phyloP scores from a whole-genome alignment of 2,329 filamentous ascomycete genomes.

The Diplodia scrobiculata region DNA sequence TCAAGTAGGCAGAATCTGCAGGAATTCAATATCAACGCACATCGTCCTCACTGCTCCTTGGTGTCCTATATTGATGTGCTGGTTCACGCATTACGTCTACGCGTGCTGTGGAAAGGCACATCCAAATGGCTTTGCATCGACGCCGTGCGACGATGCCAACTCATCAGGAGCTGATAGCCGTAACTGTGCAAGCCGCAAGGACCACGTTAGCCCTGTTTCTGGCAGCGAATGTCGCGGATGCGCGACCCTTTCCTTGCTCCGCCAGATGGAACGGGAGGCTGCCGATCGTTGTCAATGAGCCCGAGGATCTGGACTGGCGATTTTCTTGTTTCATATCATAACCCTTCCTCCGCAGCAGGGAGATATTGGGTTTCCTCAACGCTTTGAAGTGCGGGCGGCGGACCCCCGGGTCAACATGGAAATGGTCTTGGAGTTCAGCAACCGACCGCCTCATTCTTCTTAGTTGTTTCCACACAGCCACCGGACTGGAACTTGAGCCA shows the following conservation, averaged over 20 bases:
- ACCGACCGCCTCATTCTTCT: no score
- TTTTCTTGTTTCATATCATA: no score
- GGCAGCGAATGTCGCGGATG: conserved; percentile 13
- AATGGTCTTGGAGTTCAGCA: no score
- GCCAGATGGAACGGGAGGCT: conserved; percentile 7
- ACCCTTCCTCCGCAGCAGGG: no score
- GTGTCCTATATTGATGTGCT: conserved; percentile 11
- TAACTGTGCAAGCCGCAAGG: conserved; percentile 10
- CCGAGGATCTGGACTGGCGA: no score
- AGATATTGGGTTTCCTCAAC: no score
- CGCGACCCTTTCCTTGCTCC: not conserved
- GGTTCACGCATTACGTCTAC: conserved; percentile 24
- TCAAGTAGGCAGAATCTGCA: not conserved
- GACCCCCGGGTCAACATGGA: no score
- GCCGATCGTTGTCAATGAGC: not conserved
- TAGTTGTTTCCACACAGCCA: no score
- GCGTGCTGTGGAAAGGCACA: conserved; percentile 19
- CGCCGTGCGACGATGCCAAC: conserved; percentile 6
- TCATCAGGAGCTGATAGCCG: not conserved
- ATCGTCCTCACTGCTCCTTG: not conserved
- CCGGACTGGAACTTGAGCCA: no score
- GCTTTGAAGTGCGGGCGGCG: no score
- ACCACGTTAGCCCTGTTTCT: conserved; percentile 10
- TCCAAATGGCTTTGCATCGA: conserved; percentile 7
- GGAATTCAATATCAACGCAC: not conserved